phyloP scores from a whole-genome alignment of 352 stramenopile species.

The Phytophthora cryptogea region DNA sequence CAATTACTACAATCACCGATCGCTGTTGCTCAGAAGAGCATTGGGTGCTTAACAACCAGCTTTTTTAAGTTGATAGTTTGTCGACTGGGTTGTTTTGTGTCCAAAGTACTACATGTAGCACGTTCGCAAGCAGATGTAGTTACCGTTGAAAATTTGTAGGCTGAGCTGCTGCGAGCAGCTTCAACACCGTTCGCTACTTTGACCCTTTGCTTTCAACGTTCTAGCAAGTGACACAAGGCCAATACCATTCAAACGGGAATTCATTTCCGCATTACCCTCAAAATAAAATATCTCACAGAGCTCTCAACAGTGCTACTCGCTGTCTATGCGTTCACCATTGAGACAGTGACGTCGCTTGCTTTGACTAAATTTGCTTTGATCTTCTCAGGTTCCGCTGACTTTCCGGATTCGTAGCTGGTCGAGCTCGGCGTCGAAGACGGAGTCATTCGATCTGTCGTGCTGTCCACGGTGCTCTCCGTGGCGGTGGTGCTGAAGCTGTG shows the following conservation, averaged over 20 bases:
- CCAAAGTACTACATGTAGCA: too few species aligned
- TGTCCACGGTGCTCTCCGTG: slow-evolving; percentile 30
- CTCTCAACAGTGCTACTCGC: neutral
- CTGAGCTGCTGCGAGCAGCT: too few species aligned
- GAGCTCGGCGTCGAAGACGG: slow-evolving; percentile 19
- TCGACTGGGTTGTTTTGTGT: too few species aligned
- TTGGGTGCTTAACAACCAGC: too few species aligned
- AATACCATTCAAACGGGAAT: neutral
- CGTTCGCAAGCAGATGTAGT: too few species aligned
- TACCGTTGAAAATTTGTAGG: too few species aligned
- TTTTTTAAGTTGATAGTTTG: too few species aligned
- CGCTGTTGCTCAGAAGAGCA: too few species aligned
- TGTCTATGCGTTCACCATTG: slow-evolving; percentile 18
- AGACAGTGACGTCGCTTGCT: slow-evolving; percentile 23
- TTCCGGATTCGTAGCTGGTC: slow-evolving; percentile 13
- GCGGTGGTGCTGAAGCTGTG: slow-evolving; percentile 23
- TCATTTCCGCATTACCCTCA: slow-evolving; percentile 10
- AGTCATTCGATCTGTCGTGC: slow-evolving; percentile 20
- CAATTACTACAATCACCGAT: too few species aligned
- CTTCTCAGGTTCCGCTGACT: slow-evolving; percentile 6
- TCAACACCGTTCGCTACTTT: too few species aligned
- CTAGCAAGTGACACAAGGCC: too few species aligned
- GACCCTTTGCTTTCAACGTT: too few species aligned
- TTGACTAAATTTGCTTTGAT: slow-evolving; percentile 18
- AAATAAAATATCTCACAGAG: slow-evolving; percentile 26